Evolutionary conservation across 2,329 filamentous ascomycete species (phyloP).

Genomic region (Sclerotinia nivalis): DNA sequence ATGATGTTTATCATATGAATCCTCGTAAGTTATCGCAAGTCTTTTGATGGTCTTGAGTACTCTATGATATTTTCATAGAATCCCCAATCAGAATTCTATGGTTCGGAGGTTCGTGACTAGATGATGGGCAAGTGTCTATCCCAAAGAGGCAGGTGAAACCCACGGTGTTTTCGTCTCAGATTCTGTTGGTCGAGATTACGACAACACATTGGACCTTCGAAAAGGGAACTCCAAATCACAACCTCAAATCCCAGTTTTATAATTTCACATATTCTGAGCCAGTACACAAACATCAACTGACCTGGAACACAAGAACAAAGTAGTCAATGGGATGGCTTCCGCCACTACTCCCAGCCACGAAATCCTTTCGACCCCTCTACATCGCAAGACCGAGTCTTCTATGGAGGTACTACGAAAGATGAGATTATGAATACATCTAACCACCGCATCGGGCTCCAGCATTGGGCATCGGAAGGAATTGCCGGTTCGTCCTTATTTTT

Average conservation of each 20-base stretch:
- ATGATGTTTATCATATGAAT: constrained; percentile 53
- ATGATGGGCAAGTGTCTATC: background rate
- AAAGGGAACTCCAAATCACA: background rate
- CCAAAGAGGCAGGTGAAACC: background rate
- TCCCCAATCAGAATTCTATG: background rate
- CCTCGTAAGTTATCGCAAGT: constrained; percentile 42
- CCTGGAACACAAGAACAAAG: constrained; percentile 44
- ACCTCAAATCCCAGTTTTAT: background rate
- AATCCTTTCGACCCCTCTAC: constrained; percentile 32
- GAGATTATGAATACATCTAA: constrained; percentile 50
- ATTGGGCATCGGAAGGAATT: constrained; percentile 52
- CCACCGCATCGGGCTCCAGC: constrained; percentile 50
- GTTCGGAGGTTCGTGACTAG: background rate
- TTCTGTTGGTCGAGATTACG: background rate
- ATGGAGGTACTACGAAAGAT: constrained; percentile 49
- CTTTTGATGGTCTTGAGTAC: background rate
- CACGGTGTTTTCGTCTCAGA: background rate
- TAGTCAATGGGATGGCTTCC: constrained; percentile 54
- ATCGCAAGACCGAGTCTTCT: constrained; percentile 47
- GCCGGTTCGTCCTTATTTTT: constrained; percentile 37
- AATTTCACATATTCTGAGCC: too few species aligned
- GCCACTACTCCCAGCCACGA: constrained; percentile 50
- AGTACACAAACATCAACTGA: background rate
- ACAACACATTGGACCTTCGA: background rate
- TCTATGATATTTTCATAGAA: too few species aligned